Evolutionary conservation across 805 yeast species (phyloP).

Genomic region (Huiozyma naganishii): DNA sequence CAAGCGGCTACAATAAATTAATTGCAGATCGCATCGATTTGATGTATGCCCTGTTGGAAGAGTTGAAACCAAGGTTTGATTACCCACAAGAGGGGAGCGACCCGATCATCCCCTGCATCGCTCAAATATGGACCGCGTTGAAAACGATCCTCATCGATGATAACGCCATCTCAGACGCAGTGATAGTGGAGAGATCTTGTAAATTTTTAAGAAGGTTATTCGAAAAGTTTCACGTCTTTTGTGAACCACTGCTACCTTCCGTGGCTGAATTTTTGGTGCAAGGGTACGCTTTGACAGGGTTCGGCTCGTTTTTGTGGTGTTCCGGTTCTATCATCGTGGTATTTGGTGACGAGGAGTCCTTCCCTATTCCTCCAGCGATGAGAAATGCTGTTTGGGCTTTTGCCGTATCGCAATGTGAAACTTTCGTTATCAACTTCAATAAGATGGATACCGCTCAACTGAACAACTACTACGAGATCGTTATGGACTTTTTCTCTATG

Average conservation of each 20-base stretch:
- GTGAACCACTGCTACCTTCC: slow-evolving; percentile 45
- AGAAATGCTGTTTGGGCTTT: slow-evolving; percentile 62
- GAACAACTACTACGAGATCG: slow-evolving; percentile 38
- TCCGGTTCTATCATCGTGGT: slow-evolving; percentile 74
- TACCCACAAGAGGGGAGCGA: slow-evolving; percentile 24
- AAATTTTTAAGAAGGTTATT: slow-evolving; percentile 58
- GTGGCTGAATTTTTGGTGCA: slow-evolving; percentile 56
- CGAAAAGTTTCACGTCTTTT: slow-evolving; percentile 33
- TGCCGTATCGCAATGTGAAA: slow-evolving; percentile 51
- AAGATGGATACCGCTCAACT: slow-evolving; percentile 12
- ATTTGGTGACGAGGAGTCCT: slow-evolving; percentile 43
- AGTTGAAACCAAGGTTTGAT: slow-evolving; percentile 21
- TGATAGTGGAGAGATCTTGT: slow-evolving; percentile 55
- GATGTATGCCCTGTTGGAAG: slow-evolving; percentile 26
- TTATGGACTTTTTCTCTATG: slow-evolving; percentile 83
- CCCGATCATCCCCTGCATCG: slow-evolving; percentile 22
- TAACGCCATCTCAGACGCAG: slow-evolving; percentile 14
- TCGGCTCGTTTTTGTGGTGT: slow-evolving; percentile 84
- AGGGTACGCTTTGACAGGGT: slow-evolving; percentile 58
- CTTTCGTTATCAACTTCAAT: slow-evolving; percentile 41
- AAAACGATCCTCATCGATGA: slow-evolving; percentile 15
- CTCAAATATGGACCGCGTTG: slow-evolving; percentile 19
- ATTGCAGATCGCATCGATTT: slow-evolving; percentile 66
- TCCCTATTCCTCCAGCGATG: slow-evolving; percentile 29
- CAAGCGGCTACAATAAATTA: slow-evolving; percentile 29